Evolutionary conservation across 2,329 filamentous ascomycete genomes (phyloP).

Genomic region (Aphanocladium album): DNA sequence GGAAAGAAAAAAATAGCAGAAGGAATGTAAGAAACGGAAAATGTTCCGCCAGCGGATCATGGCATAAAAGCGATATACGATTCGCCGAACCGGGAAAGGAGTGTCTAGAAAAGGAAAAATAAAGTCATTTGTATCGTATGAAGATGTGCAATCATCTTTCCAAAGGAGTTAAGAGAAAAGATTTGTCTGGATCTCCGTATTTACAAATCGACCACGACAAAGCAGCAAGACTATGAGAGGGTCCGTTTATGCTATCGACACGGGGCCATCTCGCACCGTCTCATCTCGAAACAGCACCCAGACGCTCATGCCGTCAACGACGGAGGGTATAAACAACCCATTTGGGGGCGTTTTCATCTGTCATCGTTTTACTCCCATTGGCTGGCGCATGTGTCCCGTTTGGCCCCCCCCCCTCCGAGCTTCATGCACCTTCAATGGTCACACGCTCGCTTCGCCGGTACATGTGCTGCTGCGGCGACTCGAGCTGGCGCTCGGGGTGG

Average conservation of each 20-base stretch:
- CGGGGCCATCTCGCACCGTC: not conserved
- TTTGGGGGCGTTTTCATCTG: not conserved
- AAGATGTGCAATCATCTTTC: not conserved
- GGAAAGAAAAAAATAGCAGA: not conserved
- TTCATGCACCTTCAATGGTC: conserved; percentile 43
- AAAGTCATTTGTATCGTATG: not conserved
- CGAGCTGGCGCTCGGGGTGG: conserved; percentile 26
- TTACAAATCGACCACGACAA: no score
- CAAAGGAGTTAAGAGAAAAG: not conserved
- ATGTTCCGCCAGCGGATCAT: conserved; percentile 6
- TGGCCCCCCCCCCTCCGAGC: no score
- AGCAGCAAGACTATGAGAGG: not conserved
- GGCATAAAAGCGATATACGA: not conserved
- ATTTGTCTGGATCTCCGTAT: not conserved
- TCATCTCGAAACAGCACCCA: conserved; percentile 12
- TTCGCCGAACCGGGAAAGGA: not conserved
- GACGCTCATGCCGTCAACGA: not conserved
- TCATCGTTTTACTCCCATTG: not conserved
- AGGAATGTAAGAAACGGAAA: not conserved
- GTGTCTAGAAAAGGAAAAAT: not conserved
- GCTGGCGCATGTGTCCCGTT: not conserved
- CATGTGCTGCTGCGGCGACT: conserved; percentile 30
- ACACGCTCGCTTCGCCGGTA: conserved; percentile 50
- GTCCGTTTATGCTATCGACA: not conserved
- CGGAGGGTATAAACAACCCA: not conserved